Evolutionary conservation across 768 basidiomycete genomes (phyloP).

Genomic region (Phanerochaete sordida): DNA sequence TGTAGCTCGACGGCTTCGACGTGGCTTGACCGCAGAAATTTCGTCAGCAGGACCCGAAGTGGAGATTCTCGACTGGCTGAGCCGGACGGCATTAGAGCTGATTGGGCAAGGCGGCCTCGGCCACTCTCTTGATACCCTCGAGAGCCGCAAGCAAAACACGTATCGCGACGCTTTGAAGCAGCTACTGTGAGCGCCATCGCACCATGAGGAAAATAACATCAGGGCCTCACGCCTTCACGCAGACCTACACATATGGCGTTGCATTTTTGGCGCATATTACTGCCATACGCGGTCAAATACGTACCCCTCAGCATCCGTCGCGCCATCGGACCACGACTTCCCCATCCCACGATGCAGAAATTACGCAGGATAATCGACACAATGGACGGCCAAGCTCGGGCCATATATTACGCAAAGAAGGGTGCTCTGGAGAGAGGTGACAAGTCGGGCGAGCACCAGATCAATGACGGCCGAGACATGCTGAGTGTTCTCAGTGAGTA

Average conservation of each 20-base stretch:
- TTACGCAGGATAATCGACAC: slow-evolving; percentile 27
- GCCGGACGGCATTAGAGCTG: slow-evolving; percentile 13
- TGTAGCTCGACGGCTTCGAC: slow-evolving; percentile 9
- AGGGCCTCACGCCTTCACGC: too few relatives aligned
- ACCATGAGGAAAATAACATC: too few relatives aligned
- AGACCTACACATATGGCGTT: background rate
- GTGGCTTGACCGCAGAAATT: background rate
- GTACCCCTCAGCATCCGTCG: slow-evolving; percentile 27
- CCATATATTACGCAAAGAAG: slow-evolving; percentile 19
- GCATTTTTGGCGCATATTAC: background rate
- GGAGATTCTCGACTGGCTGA: slow-evolving; percentile 16
- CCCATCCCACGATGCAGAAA: slow-evolving; percentile 27
- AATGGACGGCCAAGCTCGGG: slow-evolving; percentile 6
- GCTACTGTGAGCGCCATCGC: background rate
- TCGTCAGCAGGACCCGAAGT: background rate
- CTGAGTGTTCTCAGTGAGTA: slow-evolving; percentile 18
- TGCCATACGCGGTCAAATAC: slow-evolving; percentile 12
- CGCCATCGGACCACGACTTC: slow-evolving; percentile 28
- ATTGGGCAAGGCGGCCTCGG: slow-evolving; percentile 13
- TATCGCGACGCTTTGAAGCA: slow-evolving; percentile 5
- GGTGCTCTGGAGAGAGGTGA: slow-evolving; percentile 13
- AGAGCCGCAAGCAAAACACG: background rate
- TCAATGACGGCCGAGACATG: slow-evolving; percentile 16
- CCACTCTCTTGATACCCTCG: slow-evolving; percentile 11
- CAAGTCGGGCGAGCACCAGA: slow-evolving; percentile 9